phyloP scores from a whole-genome alignment of 176 grass and related monocot genomes.

The Oryza glaberrima region DNA sequence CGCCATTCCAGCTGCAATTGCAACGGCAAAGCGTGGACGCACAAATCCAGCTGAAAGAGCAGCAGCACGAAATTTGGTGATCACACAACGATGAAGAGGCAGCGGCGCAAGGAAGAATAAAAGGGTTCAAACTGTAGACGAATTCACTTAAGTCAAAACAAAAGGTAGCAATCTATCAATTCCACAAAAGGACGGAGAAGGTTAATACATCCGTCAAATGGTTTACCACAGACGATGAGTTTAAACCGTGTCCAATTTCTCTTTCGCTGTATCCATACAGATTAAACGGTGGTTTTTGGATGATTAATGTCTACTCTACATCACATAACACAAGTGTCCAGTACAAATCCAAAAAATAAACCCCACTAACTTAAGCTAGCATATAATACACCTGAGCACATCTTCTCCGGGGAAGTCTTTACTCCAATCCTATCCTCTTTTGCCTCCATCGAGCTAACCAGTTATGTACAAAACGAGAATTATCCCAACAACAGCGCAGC shows the following conservation, averaged over 20 bases:
- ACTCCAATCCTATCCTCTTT: conserved; percentile 55
- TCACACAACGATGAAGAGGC: background rate
- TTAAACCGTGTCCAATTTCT: conserved; percentile 22
- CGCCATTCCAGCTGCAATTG: background rate
- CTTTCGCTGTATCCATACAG: conserved; percentile 38
- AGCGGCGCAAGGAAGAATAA: background rate
- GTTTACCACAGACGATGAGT: background rate
- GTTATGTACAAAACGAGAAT: conserved; percentile 68
- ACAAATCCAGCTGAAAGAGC: background rate
- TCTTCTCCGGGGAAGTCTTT: conserved; percentile 44
- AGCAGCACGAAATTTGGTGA: background rate
- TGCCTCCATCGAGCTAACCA: conserved; percentile 57
- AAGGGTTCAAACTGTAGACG: background rate
- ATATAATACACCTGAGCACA: conserved; percentile 73
- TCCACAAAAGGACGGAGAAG: background rate
- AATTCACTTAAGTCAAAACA: background rate
- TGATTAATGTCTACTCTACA: conserved; percentile 51
- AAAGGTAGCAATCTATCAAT: background rate
- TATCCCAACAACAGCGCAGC: conserved; percentile 21
- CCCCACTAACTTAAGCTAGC: conserved; percentile 61
- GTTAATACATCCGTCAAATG: background rate
- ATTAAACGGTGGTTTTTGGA: conserved; percentile 21
- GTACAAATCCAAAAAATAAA: conserved; percentile 33
- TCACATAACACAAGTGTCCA: conserved; percentile 20
- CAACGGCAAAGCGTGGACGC: background rate